phyloP scores from a whole-genome alignment of 2,329 filamentous ascomycete species.

The Rhexocercosporidium sp. region DNA sequence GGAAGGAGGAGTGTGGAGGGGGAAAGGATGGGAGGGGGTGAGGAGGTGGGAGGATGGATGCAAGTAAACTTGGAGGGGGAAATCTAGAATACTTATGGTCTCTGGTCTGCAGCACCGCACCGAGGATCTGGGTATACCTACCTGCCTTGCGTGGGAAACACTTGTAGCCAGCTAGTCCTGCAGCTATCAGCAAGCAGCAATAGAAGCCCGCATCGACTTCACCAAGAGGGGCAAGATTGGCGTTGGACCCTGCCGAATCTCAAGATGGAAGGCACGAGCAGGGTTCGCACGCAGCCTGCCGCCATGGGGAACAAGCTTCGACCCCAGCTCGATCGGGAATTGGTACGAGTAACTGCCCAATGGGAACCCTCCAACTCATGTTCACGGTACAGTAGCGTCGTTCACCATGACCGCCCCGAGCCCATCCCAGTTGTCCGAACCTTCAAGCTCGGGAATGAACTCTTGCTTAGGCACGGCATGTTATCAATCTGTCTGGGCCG shows the following conservation, averaged over 20 bases:
- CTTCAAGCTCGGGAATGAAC: not conserved
- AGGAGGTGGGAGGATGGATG: not conserved
- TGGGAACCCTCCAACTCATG: not conserved
- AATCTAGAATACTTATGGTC: not conserved
- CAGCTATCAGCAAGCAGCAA: not conserved
- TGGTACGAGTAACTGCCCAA: not conserved
- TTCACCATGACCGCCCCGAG: no score
- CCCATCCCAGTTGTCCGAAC: not conserved
- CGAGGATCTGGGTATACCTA: not conserved
- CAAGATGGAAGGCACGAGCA: not conserved
- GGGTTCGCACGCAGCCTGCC: not conserved
- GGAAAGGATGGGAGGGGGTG: not conserved
- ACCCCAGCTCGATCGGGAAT: not conserved
- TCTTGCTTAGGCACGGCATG: no score
- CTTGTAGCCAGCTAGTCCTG: not conserved
- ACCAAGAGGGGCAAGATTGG: slow-evolving; percentile 1
- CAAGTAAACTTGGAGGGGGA: not conserved
- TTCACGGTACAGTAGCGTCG: not conserved
- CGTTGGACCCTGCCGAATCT: not conserved
- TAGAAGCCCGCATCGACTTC: not conserved
- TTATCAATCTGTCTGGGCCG: no score
- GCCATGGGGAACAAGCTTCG: not conserved
- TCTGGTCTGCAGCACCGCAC: not conserved
- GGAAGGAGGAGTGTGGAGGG: not conserved
- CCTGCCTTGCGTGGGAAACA: no score